A percentile compares a stretch with the other conserved stretches of the same genome.
Evolutionary conservation across 768 basidiomycete species (phyloP).

Genomic region (Kwoniella dejecticola): DNA sequence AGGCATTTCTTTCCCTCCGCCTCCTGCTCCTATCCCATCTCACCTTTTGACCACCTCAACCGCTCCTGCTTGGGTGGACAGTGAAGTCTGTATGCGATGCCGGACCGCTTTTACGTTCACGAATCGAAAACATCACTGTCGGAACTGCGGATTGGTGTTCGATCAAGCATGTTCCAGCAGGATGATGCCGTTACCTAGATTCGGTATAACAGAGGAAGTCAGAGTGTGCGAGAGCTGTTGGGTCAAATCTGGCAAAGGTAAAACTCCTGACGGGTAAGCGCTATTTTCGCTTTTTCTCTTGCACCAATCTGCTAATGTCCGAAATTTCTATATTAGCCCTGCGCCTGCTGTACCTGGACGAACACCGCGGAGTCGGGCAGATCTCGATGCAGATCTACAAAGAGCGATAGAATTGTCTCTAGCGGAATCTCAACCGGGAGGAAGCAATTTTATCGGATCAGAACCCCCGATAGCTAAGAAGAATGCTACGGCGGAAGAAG

Average conservation of each 20-base stretch:
- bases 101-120: slow-evolving; percentile 88
- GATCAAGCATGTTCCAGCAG: slow-evolving; percentile 91
- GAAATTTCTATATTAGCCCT: slow-evolving; percentile 19
- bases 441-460: slow-evolving; percentile 63
- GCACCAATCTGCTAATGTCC: slow-evolving; percentile 7
- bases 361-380: slow-evolving; percentile 61
- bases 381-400: slow-evolving; percentile 83
- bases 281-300: not conserved
- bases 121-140: slow-evolving; percentile 96
- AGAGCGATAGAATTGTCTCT: slow-evolving; percentile 90
- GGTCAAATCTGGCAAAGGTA: slow-evolving; percentile 62
- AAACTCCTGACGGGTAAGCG: slow-evolving; percentile 32
- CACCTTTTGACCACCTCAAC: slow-evolving; percentile 51
- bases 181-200: slow-evolving; percentile 80
- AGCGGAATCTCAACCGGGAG: slow-evolving; percentile 66
- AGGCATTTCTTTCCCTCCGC: slow-evolving; percentile 50
- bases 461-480: slow-evolving; percentile 60
- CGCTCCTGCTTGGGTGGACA: slow-evolving; percentile 95
- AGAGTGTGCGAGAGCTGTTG: slow-evolving; percentile 90
- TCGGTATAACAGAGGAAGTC: slow-evolving; percentile 88
- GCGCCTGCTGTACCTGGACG: slow-evolving; percentile 53
- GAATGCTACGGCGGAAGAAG: slow-evolving; percentile 66
- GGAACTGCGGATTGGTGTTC: slow-evolving; percentile 96
- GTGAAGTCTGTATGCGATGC: slow-evolving; percentile 90
- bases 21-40: slow-evolving; percentile 36